Evolutionary conservation across 352 stramenopile genomes (phyloP).

Genomic region (Pythium aristosporum): DNA sequence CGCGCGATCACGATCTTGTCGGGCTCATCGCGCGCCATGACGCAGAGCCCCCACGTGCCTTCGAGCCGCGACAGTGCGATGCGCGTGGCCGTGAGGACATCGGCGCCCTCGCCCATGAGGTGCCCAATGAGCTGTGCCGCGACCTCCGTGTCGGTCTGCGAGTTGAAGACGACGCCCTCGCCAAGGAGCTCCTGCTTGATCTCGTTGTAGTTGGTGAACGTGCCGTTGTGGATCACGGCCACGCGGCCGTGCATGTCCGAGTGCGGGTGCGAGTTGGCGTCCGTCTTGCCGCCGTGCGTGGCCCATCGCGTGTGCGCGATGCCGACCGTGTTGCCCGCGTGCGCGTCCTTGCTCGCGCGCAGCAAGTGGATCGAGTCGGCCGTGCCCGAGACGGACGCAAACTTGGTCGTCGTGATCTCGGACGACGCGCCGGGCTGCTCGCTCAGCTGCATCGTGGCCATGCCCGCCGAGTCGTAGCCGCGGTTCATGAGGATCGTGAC

Average conservation of each 20-base stretch:
- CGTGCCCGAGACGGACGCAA: conserved; percentile 87
- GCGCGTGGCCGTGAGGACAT: conserved; percentile 88
- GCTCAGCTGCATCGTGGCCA: conserved; percentile 88
- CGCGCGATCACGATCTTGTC: conserved; percentile 97
- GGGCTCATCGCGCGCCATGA: conserved; percentile 91
- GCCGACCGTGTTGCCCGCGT: conserved; percentile 90
- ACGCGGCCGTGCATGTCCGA: conserved; percentile 92
- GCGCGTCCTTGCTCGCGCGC: conserved; percentile 63
- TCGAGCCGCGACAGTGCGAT: conserved; percentile 90
- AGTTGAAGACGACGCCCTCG: conserved; percentile 92
- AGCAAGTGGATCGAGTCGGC: conserved; percentile 93
- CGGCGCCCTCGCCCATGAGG: conserved; percentile 81
- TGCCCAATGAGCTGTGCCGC: conserved; percentile 96
- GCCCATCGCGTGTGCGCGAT: conserved; percentile 99
- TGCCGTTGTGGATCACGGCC: conserved; percentile 98
- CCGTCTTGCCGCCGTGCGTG: conserved; percentile 97
- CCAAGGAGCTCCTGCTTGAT: conserved; percentile 86
- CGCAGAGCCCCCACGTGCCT: conserved; percentile 96
- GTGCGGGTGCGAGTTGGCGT: conserved; percentile 98
- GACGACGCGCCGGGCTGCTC: conserved; percentile 37
- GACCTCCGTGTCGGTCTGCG: conserved; percentile 98
- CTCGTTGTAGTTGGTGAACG: conserved; percentile 97
- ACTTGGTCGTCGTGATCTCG: conserved; percentile 93
- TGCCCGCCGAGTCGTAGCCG: conserved; percentile 97
- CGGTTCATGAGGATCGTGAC: conserved; percentile 93